These are phyloP conservation scores for Aureobasidium sp. DNA, from an alignment of 2,329 filamentous ascomycete species.

Conservation along the genomic window DNA sequence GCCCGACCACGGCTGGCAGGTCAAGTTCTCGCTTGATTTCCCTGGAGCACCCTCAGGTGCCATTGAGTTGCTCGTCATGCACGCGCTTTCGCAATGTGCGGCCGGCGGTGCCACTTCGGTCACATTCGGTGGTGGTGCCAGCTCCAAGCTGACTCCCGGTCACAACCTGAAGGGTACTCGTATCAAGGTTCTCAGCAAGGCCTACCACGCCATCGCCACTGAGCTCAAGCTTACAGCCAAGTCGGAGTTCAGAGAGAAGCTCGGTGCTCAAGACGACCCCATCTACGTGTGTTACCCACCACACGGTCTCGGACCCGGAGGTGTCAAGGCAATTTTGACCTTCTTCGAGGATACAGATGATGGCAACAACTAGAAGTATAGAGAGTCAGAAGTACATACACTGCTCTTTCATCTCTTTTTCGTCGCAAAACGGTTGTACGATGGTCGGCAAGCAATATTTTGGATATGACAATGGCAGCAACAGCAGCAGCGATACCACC, in stretches of 20 bases:
- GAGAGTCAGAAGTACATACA: neutral
- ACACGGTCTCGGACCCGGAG: conserved; percentile 72
- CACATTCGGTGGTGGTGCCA: conserved; percentile 82
- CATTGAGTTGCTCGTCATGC: conserved; percentile 74
- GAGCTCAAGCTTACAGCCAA: conserved; percentile 77
- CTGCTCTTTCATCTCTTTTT: neutral
- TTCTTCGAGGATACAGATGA: conserved; percentile 69
- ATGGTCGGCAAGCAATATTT: neutral
- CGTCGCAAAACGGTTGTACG: neutral
- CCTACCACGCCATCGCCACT: conserved; percentile 72
- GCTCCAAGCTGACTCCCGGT: conserved; percentile 63
- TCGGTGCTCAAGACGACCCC: conserved; percentile 74
- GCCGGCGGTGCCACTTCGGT: conserved; percentile 55
- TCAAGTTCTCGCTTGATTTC: conserved; percentile 95
- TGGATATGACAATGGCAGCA: neutral
- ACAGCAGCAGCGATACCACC: conserved; percentile 4
- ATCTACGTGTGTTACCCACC: conserved; percentile 87
- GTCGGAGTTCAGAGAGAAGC: conserved; percentile 83
- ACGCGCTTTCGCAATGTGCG: conserved; percentile 55
- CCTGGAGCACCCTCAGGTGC: conserved; percentile 75
- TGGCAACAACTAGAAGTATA: neutral
- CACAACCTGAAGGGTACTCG: conserved; percentile 73
- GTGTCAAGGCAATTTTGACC: conserved; percentile 75
- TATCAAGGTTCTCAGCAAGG: conserved; percentile 71
- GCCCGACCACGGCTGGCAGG: conserved; percentile 78